phyloP scores from a whole-genome alignment of 768 basidiomycete genomes.

The Exidia glandulosa region DNA sequence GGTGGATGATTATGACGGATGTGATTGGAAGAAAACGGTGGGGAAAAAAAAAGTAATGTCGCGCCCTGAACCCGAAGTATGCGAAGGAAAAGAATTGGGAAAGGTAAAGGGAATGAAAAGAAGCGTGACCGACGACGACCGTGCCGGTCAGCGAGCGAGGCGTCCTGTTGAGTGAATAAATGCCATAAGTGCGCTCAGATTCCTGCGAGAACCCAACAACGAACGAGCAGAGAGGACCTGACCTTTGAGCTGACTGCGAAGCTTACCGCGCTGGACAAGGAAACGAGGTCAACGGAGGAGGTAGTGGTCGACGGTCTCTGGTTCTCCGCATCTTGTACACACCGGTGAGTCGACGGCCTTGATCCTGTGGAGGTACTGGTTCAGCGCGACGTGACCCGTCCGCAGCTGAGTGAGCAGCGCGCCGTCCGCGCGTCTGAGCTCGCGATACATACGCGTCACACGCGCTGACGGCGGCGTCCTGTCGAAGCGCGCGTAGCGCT shows the following conservation, averaged over 20 bases:
- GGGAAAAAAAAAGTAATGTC: too few relatives aligned
- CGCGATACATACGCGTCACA: not conserved
- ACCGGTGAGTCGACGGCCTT: not conserved
- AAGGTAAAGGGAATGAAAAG: too few relatives aligned
- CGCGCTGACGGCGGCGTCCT: not conserved
- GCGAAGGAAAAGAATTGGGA: too few relatives aligned
- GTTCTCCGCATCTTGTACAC: slow-evolving; percentile 2
- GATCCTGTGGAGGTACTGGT: slow-evolving; percentile 5
- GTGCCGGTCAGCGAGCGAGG: too few relatives aligned
- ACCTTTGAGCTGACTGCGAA: not conserved
- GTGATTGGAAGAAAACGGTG: too few relatives aligned
- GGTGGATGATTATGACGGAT: too few relatives aligned
- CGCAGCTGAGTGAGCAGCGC: slow-evolving; percentile 7
- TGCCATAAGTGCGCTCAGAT: too few relatives aligned
- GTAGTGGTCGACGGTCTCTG: slow-evolving; percentile 9
- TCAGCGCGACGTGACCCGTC: slow-evolving; percentile 7
- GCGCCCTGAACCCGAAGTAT: too few relatives aligned
- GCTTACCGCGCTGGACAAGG: not conserved
- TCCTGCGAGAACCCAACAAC: not conserved
- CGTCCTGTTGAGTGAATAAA: too few relatives aligned
- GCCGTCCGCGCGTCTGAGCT: not conserved
- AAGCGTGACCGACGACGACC: too few relatives aligned
- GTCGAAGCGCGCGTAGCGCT: not conserved
- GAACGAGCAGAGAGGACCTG: not conserved
- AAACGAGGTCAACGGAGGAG: slow-evolving; percentile 2